Conservation (phyloP, 2,329 filamentous ascomycete genomes). For the Pseudocercospora eumusae region DNA sequence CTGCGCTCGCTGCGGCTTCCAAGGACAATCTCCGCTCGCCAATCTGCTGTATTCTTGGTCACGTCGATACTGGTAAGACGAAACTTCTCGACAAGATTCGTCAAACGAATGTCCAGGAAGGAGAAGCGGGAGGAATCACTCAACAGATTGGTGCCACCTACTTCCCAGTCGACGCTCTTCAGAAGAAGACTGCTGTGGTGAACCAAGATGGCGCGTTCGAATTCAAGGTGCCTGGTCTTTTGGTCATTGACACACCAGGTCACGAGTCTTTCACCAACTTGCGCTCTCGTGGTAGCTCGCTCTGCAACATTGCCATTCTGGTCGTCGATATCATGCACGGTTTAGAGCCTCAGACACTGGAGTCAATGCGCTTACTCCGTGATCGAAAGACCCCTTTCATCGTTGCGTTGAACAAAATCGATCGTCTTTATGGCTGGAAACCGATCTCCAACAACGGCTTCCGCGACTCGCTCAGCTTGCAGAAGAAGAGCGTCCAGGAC, state of each 20-base stretch:
- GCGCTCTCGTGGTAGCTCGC: constrained; percentile 91
- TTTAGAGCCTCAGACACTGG: constrained; percentile 91
- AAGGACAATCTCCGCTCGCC: constrained; percentile 94
- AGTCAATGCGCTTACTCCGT: constrained; percentile 92
- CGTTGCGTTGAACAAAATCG: constrained; percentile 98
- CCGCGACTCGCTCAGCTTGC: constrained; percentile 83
- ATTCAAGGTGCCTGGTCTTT: constrained; percentile 94
- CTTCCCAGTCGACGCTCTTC: constrained; percentile 92
- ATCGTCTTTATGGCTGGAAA: constrained; percentile 99
- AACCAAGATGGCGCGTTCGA: constrained; percentile 89
- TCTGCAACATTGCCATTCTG: constrained; percentile 98
- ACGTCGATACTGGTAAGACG: constrained; percentile 99
- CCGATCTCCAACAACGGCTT: constrained; percentile 98
- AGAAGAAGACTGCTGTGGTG: constrained; percentile 88
- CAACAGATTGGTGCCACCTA: constrained; percentile 99
- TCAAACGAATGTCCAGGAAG: constrained; percentile 97
- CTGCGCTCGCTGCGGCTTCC: constrained; percentile 84
- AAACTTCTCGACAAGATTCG: constrained; percentile 98
- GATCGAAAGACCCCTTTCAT: constrained; percentile 97
- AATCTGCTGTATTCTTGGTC: constrained; percentile 98
- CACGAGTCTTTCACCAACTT: constrained; percentile 99
- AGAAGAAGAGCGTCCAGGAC: constrained; percentile 89
- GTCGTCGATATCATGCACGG: constrained; percentile 99
- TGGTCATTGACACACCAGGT: constrained; percentile 97
- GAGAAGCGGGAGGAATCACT: constrained; percentile 98